These are phyloP conservation scores for Aspergillus ochraceoroseus DNA, from an alignment of 2,329 filamentous ascomycete species.

Conservation along the genomic window DNA sequence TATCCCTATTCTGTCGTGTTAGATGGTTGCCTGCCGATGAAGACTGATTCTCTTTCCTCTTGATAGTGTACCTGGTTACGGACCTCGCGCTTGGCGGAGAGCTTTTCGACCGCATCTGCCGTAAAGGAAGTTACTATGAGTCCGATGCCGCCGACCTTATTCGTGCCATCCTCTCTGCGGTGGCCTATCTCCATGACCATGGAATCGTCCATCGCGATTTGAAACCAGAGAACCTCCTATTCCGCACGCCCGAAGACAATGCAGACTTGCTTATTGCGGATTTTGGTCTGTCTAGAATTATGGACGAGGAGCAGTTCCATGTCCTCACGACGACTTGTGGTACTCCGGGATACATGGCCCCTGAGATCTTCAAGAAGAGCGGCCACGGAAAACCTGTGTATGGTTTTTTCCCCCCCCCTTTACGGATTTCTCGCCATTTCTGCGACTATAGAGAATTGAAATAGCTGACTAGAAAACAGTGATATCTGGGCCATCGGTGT, in stretches of 20 bases:
- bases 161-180: conserved; percentile 89
- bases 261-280: conserved; percentile 95
- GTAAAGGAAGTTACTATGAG: conserved; percentile 98
- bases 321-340: conserved; percentile 96
- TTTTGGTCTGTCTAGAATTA: conserved; percentile 91
- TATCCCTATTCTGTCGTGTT: neutral
- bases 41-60: neutral
- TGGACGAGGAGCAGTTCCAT: conserved; percentile 98
- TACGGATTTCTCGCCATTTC: neutral
- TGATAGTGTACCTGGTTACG: conserved; percentile 82
- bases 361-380: conserved; percentile 98
- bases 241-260: conserved; percentile 95
- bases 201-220: conserved; percentile 97
- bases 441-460: neutral
- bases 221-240: conserved; percentile 95
- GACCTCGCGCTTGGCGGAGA: conserved; percentile 94
- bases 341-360: conserved; percentile 97
- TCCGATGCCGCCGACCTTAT: conserved; percentile 94
- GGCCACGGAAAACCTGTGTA: conserved; percentile 95
- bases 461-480: conserved; percentile 34
- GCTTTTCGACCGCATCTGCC: conserved; percentile 96
- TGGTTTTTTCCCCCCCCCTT: conserved; percentile 19
- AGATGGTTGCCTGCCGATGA: neutral
- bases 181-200: conserved; percentile 96
- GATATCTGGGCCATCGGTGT: conserved; percentile 98